Evolutionary conservation across 192 early-diverging fungal species (phyloP).

Genomic region (Dissophora ornata): DNA sequence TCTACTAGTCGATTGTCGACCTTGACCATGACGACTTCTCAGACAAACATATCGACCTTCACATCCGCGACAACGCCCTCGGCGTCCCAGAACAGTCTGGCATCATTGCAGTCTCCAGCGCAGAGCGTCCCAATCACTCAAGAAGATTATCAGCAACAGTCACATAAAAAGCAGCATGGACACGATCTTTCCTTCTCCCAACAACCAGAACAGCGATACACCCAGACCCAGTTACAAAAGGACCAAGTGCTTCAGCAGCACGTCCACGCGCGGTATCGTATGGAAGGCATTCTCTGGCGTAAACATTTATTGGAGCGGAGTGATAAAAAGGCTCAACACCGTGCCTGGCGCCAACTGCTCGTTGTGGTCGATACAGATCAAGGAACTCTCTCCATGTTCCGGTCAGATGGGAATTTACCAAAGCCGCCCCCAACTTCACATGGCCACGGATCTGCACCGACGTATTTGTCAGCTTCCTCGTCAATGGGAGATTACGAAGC

Average conservation of each 20-base stretch:
- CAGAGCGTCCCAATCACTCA: not conserved
- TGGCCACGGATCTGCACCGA: not conserved
- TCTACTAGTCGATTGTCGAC: conserved; percentile 24
- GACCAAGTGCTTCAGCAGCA: conserved; percentile 18
- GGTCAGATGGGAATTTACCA: conserved; percentile 63
- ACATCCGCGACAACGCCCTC: conserved; percentile 22
- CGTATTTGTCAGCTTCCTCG: not conserved
- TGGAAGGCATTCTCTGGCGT: conserved; percentile 85
- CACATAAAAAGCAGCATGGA: not conserved
- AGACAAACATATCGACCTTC: conserved; percentile 9
- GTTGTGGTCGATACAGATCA: conserved; percentile 71
- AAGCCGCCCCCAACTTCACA: not conserved
- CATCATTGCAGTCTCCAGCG: conserved; percentile 18
- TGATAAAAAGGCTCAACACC: conserved; percentile 83
- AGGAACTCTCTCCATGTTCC: conserved; percentile 86
- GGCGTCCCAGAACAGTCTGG: conserved; percentile 35
- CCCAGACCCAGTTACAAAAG: not conserved
- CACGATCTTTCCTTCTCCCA: too few relatives aligned
- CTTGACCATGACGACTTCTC: conserved; percentile 22
- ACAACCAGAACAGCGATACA: not conserved
- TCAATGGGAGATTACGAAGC: conserved; percentile 18
- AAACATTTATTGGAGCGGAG: conserved; percentile 86
- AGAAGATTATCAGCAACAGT: conserved; percentile 2
- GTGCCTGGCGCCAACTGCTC: conserved; percentile 88
- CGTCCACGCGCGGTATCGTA: conserved; percentile 54